Evolutionary conservation across 306 rosid species (phyloP).

Genomic region (Malus sieversii): DNA sequence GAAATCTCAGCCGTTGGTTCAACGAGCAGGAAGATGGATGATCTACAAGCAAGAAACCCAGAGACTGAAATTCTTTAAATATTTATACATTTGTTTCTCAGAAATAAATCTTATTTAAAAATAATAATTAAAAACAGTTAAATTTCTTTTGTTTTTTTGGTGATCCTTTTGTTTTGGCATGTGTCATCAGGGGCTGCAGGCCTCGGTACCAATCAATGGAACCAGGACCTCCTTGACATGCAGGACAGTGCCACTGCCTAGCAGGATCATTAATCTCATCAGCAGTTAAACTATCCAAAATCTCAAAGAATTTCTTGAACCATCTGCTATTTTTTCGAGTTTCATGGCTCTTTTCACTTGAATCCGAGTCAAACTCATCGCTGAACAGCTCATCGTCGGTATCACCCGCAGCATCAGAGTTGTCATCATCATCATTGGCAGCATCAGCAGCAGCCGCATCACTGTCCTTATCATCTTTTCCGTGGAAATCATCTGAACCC

Average conservation of each 20-base stretch:
- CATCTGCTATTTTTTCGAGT: slow-evolving; percentile 52
- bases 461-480: slow-evolving; percentile 30
- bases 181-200: slow-evolving; percentile 68
- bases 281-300: slow-evolving; percentile 43
- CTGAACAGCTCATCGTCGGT: slow-evolving; percentile 19
- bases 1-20: slow-evolving; percentile 65
- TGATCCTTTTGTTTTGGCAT: slow-evolving; percentile 81
- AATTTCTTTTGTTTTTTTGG: not conserved
- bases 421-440: slow-evolving; percentile 18
- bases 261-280: slow-evolving; percentile 48
- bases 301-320: slow-evolving; percentile 50
- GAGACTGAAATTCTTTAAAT: slow-evolving; percentile 1
- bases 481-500: slow-evolving; percentile 14
- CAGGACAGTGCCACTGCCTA: slow-evolving; percentile 91
- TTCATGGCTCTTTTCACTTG: slow-evolving; percentile 27
- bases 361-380: slow-evolving; percentile 27
- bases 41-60: slow-evolving; percentile 20
- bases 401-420: slow-evolving; percentile 27
- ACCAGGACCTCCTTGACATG: slow-evolving; percentile 87
- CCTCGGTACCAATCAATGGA: slow-evolving; percentile 86
- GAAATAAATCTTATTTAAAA: not conserved
- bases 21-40: slow-evolving; percentile 57
- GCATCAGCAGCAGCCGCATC: slow-evolving; percentile 2
- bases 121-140: not conserved
- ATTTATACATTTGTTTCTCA: not conserved